A percentile compares a stretch with the other conserved stretches of the same genome.
phyloP scores from a whole-genome alignment of 805 yeast species.

The Starmerella cellae region DNA sequence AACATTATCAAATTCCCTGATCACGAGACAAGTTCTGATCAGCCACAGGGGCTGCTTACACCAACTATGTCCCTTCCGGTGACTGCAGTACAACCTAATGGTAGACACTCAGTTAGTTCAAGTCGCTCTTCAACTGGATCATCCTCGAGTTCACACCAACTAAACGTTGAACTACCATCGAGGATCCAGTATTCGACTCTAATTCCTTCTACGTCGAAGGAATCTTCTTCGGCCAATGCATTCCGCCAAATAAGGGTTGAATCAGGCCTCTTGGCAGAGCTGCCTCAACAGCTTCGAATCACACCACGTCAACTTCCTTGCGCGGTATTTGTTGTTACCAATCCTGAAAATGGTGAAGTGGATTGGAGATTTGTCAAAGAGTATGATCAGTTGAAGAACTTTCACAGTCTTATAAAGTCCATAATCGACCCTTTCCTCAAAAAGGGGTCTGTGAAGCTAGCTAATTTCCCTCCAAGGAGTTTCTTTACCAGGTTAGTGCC shows the following conservation, averaged over 20 bases:
- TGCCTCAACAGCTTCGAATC: slow-evolving; percentile 2
- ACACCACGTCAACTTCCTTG: slow-evolving; percentile 3
- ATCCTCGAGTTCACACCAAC: too few species aligned
- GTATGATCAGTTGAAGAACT: slow-evolving; percentile 42
- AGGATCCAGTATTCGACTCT: too few species aligned
- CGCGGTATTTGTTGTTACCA: slow-evolving; percentile 30
- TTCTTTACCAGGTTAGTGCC: slow-evolving; percentile 51
- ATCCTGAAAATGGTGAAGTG: slow-evolving; percentile 41
- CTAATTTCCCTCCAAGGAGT: slow-evolving; percentile 50
- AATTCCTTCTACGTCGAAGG: too few species aligned
- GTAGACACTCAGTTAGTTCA: too few species aligned
- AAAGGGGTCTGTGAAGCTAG: slow-evolving; percentile 27
- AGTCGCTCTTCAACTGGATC: too few species aligned
- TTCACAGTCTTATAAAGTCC: slow-evolving; percentile 46
- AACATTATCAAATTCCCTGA: too few species aligned
- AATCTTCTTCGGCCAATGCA: too few species aligned
- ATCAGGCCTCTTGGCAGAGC: slow-evolving; percentile 4
- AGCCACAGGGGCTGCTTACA: too few species aligned
- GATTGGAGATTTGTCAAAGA: slow-evolving; percentile 65
- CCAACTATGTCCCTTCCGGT: too few species aligned
- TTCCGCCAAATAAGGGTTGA: slow-evolving; percentile 2
- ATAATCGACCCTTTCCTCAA: slow-evolving; percentile 30
- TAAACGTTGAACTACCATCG: too few species aligned
- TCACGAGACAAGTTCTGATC: too few species aligned
- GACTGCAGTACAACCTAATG: too few species aligned